These are phyloP conservation scores for Penicillium sp. DNA, from an alignment of 2,329 filamentous ascomycete species.

Conservation along the genomic window DNA sequence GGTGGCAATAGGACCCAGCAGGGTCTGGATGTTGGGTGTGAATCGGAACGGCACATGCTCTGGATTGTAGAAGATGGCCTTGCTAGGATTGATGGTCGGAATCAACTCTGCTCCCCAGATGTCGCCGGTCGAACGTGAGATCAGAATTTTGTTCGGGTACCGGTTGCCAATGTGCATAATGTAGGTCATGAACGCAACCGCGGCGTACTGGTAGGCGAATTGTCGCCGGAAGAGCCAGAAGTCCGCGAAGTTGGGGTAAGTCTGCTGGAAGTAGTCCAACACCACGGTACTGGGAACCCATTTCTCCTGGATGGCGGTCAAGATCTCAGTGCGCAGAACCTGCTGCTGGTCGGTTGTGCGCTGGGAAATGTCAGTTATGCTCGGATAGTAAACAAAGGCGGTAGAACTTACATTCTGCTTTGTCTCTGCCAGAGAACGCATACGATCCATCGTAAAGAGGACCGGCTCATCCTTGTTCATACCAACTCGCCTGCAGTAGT, in stretches of 20 bases:
- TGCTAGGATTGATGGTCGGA: constrained; percentile 77
- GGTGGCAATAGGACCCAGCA: constrained; percentile 93
- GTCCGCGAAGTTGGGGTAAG: constrained; percentile 84
- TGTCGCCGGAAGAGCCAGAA: constrained; percentile 99
- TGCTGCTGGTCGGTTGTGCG: constrained; percentile 63
- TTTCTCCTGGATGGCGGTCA: constrained; percentile 89
- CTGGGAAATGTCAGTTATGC: constrained; percentile 33
- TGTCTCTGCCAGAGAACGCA: constrained; percentile 70
- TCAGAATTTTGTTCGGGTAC: constrained; percentile 92
- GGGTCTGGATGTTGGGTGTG: constrained; percentile 89
- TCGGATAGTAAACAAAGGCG: background rate
- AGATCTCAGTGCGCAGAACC: constrained; percentile 81
- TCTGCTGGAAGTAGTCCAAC: constrained; percentile 83
- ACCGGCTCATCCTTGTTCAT: constrained; percentile 95
- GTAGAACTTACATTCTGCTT: constrained; percentile 52
- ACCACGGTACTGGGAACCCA: constrained; percentile 81
- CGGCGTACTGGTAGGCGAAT: constrained; percentile 92
- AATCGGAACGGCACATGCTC: constrained; percentile 96
- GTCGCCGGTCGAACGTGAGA: constrained; percentile 81
- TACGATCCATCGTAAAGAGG: constrained; percentile 91
- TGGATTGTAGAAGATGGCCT: constrained; percentile 89
- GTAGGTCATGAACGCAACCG: constrained; percentile 97
- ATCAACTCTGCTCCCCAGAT: constrained; percentile 96
- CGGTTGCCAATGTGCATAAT: constrained; percentile 96
- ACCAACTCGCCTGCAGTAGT: constrained; percentile 82